Evolutionary conservation across 1,139 yeast genomes (phyloP).

Genomic region (Hanseniaspora sp.): DNA sequence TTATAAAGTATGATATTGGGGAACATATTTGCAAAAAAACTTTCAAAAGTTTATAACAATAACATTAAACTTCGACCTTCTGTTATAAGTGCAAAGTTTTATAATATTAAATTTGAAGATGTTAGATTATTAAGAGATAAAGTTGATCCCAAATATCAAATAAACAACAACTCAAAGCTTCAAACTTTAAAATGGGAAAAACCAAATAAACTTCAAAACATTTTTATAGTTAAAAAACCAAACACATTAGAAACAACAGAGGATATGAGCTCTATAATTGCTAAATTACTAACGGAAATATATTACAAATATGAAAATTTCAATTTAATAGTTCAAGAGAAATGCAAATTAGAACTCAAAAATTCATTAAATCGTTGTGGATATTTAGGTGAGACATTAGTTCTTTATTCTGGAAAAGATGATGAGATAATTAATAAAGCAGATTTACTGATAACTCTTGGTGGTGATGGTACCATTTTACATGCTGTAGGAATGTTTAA

Average conservation of each 20-base stretch:
- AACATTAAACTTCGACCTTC: neutral
- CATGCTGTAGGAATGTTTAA: conserved; percentile 59
- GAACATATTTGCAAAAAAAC: too few relatives aligned
- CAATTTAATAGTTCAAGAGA: conserved; percentile 41
- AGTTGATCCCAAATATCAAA: conserved; percentile 34
- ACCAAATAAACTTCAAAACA: conserved; percentile 45
- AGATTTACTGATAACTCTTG: conserved; percentile 73
- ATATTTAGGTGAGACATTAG: conserved; percentile 25
- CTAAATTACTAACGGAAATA: conserved; percentile 23
- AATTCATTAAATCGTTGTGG: conserved; percentile 20
- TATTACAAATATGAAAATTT: conserved; percentile 53
- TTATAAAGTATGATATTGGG: too few relatives aligned
- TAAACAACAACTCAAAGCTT: conserved; percentile 39
- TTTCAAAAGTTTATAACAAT: neutral
- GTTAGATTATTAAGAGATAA: conserved; percentile 19
- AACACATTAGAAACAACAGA: conserved; percentile 54
- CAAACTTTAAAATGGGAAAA: conserved; percentile 41
- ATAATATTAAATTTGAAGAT: conserved; percentile 20
- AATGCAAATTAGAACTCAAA: conserved; percentile 6
- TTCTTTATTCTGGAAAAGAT: conserved; percentile 48
- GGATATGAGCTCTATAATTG: conserved; percentile 38
- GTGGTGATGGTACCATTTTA: conserved; percentile 92
- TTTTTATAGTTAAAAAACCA: conserved; percentile 75
- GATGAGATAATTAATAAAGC: conserved; percentile 45
- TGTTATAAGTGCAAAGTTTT: neutral